These are phyloP conservation scores for Arthrobotrys musiformis DNA, from an alignment of 2,329 filamentous ascomycete genomes.

Conservation along the genomic window DNA sequence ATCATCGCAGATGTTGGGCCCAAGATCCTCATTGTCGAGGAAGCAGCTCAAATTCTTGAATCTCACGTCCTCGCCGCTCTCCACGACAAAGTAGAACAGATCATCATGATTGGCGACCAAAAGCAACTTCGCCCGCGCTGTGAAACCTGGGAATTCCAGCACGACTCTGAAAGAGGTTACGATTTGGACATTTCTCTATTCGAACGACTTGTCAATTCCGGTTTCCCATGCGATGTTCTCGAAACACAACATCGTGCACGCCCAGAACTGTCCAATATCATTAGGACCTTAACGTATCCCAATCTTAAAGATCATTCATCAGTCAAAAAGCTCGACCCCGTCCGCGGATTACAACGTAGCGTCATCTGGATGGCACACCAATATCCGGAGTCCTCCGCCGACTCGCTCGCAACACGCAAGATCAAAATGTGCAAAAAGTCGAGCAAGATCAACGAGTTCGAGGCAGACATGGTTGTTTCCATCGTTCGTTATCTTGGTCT, in stretches of 20 bases:
- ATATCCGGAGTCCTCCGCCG: slow-evolving; percentile 67
- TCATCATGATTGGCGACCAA: slow-evolving; percentile 79
- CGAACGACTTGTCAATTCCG: slow-evolving; percentile 72
- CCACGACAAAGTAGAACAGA: slow-evolving; percentile 68
- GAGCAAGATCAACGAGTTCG: slow-evolving; percentile 72
- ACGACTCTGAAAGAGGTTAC: slow-evolving; percentile 74
- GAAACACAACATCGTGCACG: slow-evolving; percentile 75
- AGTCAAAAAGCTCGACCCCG: slow-evolving; percentile 65
- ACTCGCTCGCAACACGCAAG: slow-evolving; percentile 64
- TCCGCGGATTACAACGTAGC: slow-evolving; percentile 70
- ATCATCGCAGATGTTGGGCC: slow-evolving; percentile 69
- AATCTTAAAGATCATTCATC: slow-evolving; percentile 69
- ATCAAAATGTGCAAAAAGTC: slow-evolving; percentile 68
- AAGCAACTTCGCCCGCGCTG: slow-evolving; percentile 77
- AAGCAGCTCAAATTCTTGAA: slow-evolving; percentile 79
- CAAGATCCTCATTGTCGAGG: slow-evolving; percentile 74
- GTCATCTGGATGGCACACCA: slow-evolving; percentile 76
- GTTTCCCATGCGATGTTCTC: slow-evolving; percentile 68
- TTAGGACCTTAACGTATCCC: slow-evolving; percentile 72
- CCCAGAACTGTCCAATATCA: slow-evolving; percentile 73
- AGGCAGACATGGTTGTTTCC: slow-evolving; percentile 74
- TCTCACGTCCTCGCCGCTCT: slow-evolving; percentile 73
- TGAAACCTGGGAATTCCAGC: slow-evolving; percentile 70
- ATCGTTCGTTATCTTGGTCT: slow-evolving; percentile 74
- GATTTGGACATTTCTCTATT: slow-evolving; percentile 75